Evolutionary conservation across 2,329 filamentous ascomycete species (phyloP), one percentile per base, ranked within the genome.

Genomic region (Xylogone sp.): DNA sequence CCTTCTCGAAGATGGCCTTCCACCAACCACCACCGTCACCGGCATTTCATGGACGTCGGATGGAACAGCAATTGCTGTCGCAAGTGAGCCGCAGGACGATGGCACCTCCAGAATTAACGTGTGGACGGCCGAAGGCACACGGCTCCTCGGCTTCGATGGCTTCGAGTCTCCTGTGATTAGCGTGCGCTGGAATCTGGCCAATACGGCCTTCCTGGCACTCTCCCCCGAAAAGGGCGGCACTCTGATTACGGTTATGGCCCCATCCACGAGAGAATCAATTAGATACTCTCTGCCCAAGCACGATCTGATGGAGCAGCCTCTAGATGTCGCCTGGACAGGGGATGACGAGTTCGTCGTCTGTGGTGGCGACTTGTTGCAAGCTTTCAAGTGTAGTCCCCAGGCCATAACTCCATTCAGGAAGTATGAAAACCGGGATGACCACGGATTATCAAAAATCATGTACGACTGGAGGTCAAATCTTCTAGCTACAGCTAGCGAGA

Each of bases 111-210:
- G 70, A 43, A 74, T 86, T 20, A 77, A 75, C 52, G 74, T 86
- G 18, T 84, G 79, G 76, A 71, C 72, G 8, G 69, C 71, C 2
- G 77, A 82, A 53, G 82, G 82, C 18, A 70, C 69, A 21, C 71
- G 72, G 48, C 59, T 81, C 21, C 73, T 81, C 46, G 72, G 75
- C 20, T 78, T 82, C 64, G 77, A 82, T 56, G 73, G 79, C 21
- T 71, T 79, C 34, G 81, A 84, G 57, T 75, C 81, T n/a, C 82
- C 82, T 13, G 72, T 86, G 45, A 76, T 83, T 59, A 83, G 82
- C 63, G 69, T 86, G 20, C 74, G 75, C 45, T 86, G 83, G 82
- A 84, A 81, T 61, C 77, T 76, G 2, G 74, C 68, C 56, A 77
- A 77, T 54, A 71, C 73, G 1, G 73, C 74, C n/a, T 73, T 84